A percentile compares a stretch with the other conserved stretches of the same genome.
These are phyloP conservation scores for Condylostoma magnum DNA, from an alignment of 169 alveolate species.

Conservation along the genomic window DNA sequence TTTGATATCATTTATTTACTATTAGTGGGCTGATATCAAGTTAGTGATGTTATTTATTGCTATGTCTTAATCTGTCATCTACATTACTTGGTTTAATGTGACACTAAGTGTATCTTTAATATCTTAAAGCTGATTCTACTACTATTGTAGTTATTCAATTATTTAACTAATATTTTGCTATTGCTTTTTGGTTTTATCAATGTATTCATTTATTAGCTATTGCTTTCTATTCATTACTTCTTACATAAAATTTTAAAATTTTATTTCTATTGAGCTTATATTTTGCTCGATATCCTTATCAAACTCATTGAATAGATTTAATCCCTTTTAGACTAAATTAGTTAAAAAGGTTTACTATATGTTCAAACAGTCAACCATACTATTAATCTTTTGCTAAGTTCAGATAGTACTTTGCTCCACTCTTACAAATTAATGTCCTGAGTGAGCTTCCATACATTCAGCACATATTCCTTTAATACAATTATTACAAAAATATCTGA, in stretches of 20 bases:
- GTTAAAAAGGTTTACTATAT: background rate
- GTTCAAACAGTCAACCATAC: slow-evolving; percentile 16
- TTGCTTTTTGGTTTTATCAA: background rate
- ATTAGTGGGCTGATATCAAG: too few relatives aligned
- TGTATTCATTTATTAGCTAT: background rate
- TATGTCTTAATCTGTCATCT: background rate
- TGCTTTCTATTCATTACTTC: background rate
- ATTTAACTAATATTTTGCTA: background rate
- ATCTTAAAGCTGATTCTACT: background rate
- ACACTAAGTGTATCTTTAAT: background rate
- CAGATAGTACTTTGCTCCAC: slow-evolving; percentile 52
- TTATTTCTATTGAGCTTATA: background rate
- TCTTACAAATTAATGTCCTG: slow-evolving; percentile 61
- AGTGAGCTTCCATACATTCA: slow-evolving; percentile 55
- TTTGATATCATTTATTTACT: too few relatives aligned
- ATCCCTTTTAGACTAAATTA: background rate
- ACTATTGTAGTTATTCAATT: background rate
- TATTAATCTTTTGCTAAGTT: too few relatives aligned
- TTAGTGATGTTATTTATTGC: slow-evolving; percentile 15
- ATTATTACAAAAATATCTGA: slow-evolving; percentile 49
- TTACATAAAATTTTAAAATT: background rate
- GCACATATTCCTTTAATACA: slow-evolving; percentile 47
- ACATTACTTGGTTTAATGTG: background rate
- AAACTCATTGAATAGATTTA: background rate
- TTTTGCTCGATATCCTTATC: background rate